A percentile compares a stretch with the other conserved stretches of the same genome.
phyloP scores from a whole-genome alignment of 331 rosid genomes.

The Malus hybrid region DNA sequence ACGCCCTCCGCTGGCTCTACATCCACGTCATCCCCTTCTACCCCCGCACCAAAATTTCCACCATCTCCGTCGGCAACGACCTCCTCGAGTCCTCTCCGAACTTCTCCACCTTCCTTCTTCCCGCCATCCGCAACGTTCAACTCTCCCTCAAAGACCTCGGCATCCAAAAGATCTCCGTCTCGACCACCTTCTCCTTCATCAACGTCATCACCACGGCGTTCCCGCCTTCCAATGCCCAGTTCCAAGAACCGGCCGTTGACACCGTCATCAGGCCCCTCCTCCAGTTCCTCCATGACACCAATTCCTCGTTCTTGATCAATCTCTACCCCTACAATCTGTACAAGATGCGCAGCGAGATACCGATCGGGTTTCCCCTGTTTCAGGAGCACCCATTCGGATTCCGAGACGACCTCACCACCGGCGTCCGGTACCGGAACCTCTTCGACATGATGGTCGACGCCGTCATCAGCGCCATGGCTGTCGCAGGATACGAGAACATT shows the following conservation, averaged over 20 bases:
- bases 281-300: slow-evolving; percentile 60
- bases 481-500: slow-evolving; percentile 50
- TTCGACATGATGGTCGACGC: slow-evolving; percentile 85
- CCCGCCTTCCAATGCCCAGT: slow-evolving; percentile 71
- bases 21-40: slow-evolving; percentile 67
- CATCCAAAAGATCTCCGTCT: slow-evolving; percentile 53
- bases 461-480: slow-evolving; percentile 51
- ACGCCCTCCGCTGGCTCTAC: slow-evolving; percentile 67
- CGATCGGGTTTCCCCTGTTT: slow-evolving; percentile 66
- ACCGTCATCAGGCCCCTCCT: slow-evolving; percentile 48
- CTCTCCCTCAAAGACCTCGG: slow-evolving; percentile 64
- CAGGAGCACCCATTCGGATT: slow-evolving; percentile 59
- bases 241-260: slow-evolving; percentile 30
- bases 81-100: slow-evolving; percentile 37
- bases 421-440: slow-evolving; percentile 73
- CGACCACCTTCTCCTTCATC: slow-evolving; percentile 70
- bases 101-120: slow-evolving; percentile 31
- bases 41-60: slow-evolving; percentile 71
- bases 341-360: slow-evolving; percentile 54
- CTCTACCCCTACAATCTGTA: slow-evolving; percentile 78
- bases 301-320: slow-evolving; percentile 73
- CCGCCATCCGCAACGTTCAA: slow-evolving; percentile 63
- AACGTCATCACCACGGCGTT: slow-evolving; percentile 41
- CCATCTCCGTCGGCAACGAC: slow-evolving; percentile 82
- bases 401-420: slow-evolving; percentile 71